Base-by-base conservation (phyloP, 176 grass and related monocot genomes). In the Aegilops tauschii region DNA sequence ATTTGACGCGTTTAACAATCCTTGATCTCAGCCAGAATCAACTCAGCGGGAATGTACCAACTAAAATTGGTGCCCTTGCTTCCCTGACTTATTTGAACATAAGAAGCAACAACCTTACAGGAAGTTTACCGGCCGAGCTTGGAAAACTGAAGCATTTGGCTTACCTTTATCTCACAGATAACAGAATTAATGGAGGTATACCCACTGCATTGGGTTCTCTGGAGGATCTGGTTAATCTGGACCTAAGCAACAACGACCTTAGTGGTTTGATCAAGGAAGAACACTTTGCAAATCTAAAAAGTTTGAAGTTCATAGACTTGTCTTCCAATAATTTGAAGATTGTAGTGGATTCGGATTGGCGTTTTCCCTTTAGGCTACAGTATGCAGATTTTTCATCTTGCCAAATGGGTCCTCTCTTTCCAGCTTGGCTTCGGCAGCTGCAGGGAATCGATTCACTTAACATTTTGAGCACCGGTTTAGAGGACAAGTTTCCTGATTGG, bases 121-220 rank as follows among this genome's bases (percentile, higher is more conserved):
- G 69, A 40, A 23, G 69, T 40, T 6, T 72, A 42, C 9, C 39
- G 10, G 9, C 0, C 39, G 39, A 40, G 39, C 39, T 40, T 9
- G 8, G 39, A 40, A 40, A 40, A 40, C 10, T 40, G 8, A 40
- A 40, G 39, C 39, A 40, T 40, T 40, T 40, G 39, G 8, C 8
- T 0, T 2, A 0, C 8, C 39, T 40, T 40, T 9, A 0, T 40
- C 39, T 40, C 2, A 2, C 0, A 40, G 8, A 2, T 0, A 40
- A 40, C 39, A 40, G 2, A 40, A 0, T 40, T 40, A 40, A 54
- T 54, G 49, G 14, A 54, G 5, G 13, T 44, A 10, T 44, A 42
- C 69, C 69, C 36, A 23, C 11, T 73, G 69, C 25, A 42, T 42
- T 73, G 25, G 69, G 69, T 13, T 42, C 37, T 23, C 69, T 44